Conservation (phyloP, 2,329 filamentous ascomycete species). For the Aspergillus sp. region DNA sequence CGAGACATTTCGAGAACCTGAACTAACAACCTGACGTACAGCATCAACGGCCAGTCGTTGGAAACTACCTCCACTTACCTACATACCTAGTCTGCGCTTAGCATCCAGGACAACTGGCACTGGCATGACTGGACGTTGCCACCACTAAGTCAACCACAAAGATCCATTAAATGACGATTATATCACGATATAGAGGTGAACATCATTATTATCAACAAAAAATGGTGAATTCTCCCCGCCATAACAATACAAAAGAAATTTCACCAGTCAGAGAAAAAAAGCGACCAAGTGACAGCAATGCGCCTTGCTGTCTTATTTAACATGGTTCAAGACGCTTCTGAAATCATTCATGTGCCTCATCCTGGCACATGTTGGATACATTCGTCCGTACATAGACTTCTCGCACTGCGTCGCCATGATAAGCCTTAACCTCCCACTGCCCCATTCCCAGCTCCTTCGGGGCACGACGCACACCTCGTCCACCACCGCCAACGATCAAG, state of each 20-base stretch:
- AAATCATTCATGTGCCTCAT: slow-evolving; percentile 14
- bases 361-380: slow-evolving; percentile 27
- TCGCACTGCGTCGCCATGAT: slow-evolving; percentile 65
- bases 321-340: neutral
- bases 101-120: no score
- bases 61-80: neutral
- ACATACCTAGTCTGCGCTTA: no score
- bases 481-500: slow-evolving; percentile 75
- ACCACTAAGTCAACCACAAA: no score
- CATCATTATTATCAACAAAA: neutral
- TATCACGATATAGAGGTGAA: no score
- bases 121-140: no score
- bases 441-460: slow-evolving; percentile 65
- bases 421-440: slow-evolving; percentile 66
- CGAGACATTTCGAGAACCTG: slow-evolving; percentile 3
- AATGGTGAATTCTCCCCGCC: no score
- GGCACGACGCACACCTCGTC: slow-evolving; percentile 64
- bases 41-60: neutral
- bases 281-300: neutral
- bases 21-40: neutral
- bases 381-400: slow-evolving; percentile 62
- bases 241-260: neutral
- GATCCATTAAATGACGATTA: neutral
- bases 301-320: neutral
- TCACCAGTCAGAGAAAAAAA: neutral